Percentiles rank a stretch among this genome's conserved stretches.
These are phyloP conservation scores for Brassica nigra DNA, from an alignment of 345 rosid species.

Conservation along the genomic window DNA sequence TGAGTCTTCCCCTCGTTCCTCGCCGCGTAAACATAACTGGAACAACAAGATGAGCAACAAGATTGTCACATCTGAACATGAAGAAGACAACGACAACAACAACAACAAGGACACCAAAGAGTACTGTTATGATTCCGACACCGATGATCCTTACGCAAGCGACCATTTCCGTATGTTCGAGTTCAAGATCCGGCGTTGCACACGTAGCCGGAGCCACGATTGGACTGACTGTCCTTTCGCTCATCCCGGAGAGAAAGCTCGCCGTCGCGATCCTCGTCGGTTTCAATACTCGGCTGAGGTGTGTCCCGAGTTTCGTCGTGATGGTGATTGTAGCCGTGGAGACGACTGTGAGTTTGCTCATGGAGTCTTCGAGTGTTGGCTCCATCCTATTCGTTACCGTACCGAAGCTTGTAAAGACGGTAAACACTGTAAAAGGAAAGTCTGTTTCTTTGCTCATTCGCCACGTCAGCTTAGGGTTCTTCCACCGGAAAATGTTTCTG, in stretches of 20 bases:
- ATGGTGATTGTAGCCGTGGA: slow-evolving; percentile 69
- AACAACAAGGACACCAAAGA: slow-evolving; percentile 23
- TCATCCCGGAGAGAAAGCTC: slow-evolving; percentile 95
- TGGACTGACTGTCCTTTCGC: slow-evolving; percentile 98
- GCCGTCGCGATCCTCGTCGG: slow-evolving; percentile 79
- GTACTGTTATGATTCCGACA: slow-evolving; percentile 43
- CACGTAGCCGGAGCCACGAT: slow-evolving; percentile 91
- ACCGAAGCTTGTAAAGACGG: slow-evolving; percentile 83
- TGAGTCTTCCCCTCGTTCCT: slow-evolving; percentile 32
- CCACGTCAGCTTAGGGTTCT: slow-evolving; percentile 64
- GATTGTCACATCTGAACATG: slow-evolving; percentile 24
- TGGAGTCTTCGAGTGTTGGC: slow-evolving; percentile 89
- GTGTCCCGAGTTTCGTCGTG: slow-evolving; percentile 76
- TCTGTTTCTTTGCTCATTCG: slow-evolving; percentile 77
- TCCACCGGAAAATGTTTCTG: slow-evolving; percentile 37
- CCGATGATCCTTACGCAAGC: slow-evolving; percentile 63
- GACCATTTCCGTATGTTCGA: slow-evolving; percentile 93
- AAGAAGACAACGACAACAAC: slow-evolving; percentile 14
- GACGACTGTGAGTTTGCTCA: slow-evolving; percentile 79
- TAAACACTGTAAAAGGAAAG: slow-evolving; percentile 66
- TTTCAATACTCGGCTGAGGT: slow-evolving; percentile 68
- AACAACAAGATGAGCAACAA: slow-evolving; percentile 32
- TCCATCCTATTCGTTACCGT: slow-evolving; percentile 71
- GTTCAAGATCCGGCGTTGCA: slow-evolving; percentile 91
- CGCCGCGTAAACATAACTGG: slow-evolving; percentile 40